Conservation (phyloP, 225 moss, liverwort and hornwort genomes). For the Climacium dendroides region DNA sequence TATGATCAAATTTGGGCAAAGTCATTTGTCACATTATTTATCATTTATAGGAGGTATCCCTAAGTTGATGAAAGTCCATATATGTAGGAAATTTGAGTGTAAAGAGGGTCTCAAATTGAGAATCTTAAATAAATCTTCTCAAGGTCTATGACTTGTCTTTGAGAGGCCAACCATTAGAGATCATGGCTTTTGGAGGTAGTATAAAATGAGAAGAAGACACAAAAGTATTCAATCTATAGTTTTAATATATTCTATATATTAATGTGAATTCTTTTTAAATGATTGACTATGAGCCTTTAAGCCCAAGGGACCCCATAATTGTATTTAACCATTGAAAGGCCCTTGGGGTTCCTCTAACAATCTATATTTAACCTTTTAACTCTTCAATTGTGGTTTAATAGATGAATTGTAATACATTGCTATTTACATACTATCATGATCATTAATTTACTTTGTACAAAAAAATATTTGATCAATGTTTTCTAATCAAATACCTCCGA, state of each 20-base stretch:
- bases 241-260: not conserved
- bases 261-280: not conserved
- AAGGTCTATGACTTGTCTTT: not conserved
- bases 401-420: no score
- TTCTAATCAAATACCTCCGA: no score
- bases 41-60: fast-evolving
- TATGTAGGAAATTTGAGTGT: not conserved
- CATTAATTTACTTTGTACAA: no score
- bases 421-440: no score
- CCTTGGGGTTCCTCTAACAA: no score
- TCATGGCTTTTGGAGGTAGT: not conserved
- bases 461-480: no score
- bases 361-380: no score
- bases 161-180: not conserved
- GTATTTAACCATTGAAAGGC: no score
- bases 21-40: fast-evolving
- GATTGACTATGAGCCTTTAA: not conserved
- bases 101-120: not conserved
- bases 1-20: not conserved
- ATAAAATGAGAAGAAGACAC: fast-evolving
- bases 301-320: fast-evolving
- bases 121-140: not conserved
- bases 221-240: not conserved
- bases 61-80: not conserved
- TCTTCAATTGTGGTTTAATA: no score